Percentiles rank a stretch among this genome's conserved stretches.
Conservation (phyloP, 2,329 filamentous ascomycete species). For the Dendryphion nanum region DNA sequence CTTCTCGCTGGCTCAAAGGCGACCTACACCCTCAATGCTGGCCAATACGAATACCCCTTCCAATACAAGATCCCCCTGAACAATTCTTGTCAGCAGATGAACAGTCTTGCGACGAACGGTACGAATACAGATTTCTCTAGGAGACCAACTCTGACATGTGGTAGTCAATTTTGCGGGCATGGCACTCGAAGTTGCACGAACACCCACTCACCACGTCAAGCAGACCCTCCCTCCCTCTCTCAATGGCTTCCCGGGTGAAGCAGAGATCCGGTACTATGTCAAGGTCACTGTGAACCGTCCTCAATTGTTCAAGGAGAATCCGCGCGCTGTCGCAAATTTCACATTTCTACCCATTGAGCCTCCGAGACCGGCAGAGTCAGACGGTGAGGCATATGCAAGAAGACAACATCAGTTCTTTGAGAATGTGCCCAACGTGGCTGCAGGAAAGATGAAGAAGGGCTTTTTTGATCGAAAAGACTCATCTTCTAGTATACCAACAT, state of each 20-base stretch:
- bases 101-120: constrained; percentile 38
- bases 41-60: constrained; percentile 75
- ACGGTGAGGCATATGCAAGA: constrained; percentile 81
- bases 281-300: constrained; percentile 94
- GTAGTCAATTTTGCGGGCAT: constrained; percentile 43
- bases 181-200: constrained; percentile 45
- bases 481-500: constrained; percentile 12
- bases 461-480: constrained; percentile 54
- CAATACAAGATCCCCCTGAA: constrained; percentile 75
- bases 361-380: constrained; percentile 64
- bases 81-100: constrained; percentile 58
- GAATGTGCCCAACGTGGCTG: constrained; percentile 20
- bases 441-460: constrained; percentile 55
- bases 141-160: no score
- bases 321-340: constrained; percentile 60
- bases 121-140: background rate
- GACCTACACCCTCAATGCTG: constrained; percentile 62
- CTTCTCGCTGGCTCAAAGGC: constrained; percentile 36
- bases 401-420: constrained; percentile 62
- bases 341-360: constrained; percentile 93
- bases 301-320: constrained; percentile 86
- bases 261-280: constrained; percentile 89
- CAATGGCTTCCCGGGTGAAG: constrained; percentile 80
- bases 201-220: constrained; percentile 66
- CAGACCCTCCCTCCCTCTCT: constrained; percentile 86